Evolutionary conservation across 257 asterid genomes (phyloP).

Genomic region (Fraxinus cuspidata): DNA sequence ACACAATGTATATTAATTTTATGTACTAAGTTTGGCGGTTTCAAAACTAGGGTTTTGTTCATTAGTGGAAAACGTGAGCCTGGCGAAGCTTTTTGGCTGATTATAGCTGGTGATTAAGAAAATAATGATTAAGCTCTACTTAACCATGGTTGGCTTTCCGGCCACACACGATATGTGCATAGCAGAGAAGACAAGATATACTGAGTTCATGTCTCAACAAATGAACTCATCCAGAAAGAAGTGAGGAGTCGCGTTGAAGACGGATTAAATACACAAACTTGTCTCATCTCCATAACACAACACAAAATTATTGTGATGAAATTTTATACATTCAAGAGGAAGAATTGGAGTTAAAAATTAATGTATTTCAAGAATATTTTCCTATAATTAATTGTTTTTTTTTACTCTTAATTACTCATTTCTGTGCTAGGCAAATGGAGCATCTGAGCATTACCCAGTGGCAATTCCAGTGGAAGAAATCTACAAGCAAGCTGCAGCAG

Average conservation of each 20-base stretch:
- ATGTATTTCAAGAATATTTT: background rate
- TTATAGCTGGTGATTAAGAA: background rate
- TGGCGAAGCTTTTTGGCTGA: background rate
- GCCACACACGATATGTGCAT: background rate
- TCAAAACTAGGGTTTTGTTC: slow-evolving; percentile 10
- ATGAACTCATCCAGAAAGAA: background rate
- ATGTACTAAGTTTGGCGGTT: background rate
- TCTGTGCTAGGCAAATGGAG: slow-evolving; percentile 46
- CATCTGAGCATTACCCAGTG: slow-evolving; percentile 27
- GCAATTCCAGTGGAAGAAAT: slow-evolving; percentile 45
- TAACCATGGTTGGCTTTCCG: background rate
- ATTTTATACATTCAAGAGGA: background rate
- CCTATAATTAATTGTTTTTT: background rate
- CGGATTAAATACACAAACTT: background rate
- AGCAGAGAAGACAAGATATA: background rate
- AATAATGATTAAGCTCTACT: background rate
- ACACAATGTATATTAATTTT: background rate
- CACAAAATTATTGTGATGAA: background rate
- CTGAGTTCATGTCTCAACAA: background rate
- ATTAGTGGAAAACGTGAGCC: background rate
- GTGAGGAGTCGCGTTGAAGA: background rate
- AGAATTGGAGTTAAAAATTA: background rate
- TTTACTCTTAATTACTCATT: background rate
- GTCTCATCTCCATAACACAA: background rate
- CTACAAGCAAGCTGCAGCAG: slow-evolving; percentile 67